Percentiles rank a stretch among this genome's conserved stretches.
Conservation (phyloP, 2,329 filamentous ascomycete genomes). For the Trichoderma arundinaceum region DNA sequence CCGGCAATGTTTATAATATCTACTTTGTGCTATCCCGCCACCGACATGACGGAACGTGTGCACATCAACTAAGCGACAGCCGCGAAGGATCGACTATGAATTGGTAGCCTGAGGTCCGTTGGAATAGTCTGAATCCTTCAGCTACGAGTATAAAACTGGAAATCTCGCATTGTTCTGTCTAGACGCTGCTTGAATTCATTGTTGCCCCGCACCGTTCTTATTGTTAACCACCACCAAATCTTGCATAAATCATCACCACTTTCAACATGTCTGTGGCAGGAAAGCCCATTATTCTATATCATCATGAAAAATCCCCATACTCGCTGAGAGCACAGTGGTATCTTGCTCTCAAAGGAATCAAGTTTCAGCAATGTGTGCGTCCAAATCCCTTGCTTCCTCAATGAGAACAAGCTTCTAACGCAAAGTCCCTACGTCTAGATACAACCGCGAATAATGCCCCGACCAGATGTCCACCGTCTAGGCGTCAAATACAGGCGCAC, state of each 20-base stretch:
- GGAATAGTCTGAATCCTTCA: slow-evolving; percentile 1
- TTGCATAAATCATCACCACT: background rate
- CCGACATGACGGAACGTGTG: background rate
- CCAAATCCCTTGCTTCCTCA: background rate
- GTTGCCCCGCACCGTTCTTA: background rate
- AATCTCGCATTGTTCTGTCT: background rate
- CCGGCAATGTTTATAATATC: too few species aligned
- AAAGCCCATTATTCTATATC: slow-evolving; percentile 21
- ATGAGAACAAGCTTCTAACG: background rate
- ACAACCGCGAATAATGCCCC: slow-evolving; percentile 69
- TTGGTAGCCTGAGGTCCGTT: background rate
- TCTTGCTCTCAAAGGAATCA: slow-evolving; percentile 66
- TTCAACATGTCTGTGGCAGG: slow-evolving; percentile 4
- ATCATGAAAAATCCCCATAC: slow-evolving; percentile 25
- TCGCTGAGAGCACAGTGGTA: slow-evolving; percentile 64
- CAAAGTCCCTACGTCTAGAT: slow-evolving; percentile 48
- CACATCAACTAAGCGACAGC: background rate
- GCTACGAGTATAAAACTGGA: background rate
- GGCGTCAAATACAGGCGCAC: slow-evolving; percentile 72
- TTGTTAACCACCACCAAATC: too few species aligned
- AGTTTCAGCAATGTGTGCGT: slow-evolving; percentile 69
- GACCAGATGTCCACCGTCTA: slow-evolving; percentile 65
- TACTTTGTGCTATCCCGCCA: too few species aligned
- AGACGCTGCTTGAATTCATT: background rate
- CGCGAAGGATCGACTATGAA: background rate